Conservation (phyloP, 2,329 filamentous ascomycete species). For the Geosmithia morbida region DNA sequence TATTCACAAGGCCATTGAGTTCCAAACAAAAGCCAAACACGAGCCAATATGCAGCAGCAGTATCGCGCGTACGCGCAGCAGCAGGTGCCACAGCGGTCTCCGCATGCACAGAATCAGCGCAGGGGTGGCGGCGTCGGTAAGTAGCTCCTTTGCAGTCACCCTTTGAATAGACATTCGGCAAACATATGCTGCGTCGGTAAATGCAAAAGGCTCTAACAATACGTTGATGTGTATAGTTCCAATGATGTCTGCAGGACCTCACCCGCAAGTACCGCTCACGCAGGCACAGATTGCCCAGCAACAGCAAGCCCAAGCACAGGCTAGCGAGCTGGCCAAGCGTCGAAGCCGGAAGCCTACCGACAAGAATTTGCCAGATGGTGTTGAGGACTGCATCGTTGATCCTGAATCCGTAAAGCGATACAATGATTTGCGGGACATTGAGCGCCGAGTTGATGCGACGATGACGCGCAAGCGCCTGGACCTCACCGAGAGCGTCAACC, state of each 20-base stretch:
- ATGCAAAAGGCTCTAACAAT: neutral
- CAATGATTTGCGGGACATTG: conserved; percentile 68
- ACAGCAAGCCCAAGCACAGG: conserved; percentile 26
- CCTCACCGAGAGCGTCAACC: conserved; percentile 66
- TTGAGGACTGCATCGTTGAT: conserved; percentile 67
- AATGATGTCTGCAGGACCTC: conserved; percentile 40
- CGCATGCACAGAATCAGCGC: conserved; percentile 31
- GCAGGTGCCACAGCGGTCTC: conserved; percentile 32
- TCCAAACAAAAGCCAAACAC: neutral
- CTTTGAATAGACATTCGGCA: neutral
- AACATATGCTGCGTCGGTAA: neutral
- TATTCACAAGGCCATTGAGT: neutral
- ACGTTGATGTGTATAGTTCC: conserved; percentile 22
- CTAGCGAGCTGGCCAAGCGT: conserved; percentile 58
- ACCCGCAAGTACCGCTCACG: conserved; percentile 34
- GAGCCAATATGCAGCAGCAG: conserved; percentile 28
- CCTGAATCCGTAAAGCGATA: conserved; percentile 71
- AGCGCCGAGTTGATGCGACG: conserved; percentile 77
- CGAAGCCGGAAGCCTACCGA: conserved; percentile 85
- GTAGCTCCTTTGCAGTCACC: conserved; percentile 7
- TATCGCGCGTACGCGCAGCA: conserved; percentile 27
- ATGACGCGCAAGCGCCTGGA: conserved; percentile 92
- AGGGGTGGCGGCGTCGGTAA: conserved; percentile 36
- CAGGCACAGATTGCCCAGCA: conserved; percentile 39
- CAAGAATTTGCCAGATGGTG: conserved; percentile 82